These are phyloP conservation scores for Trichodelitschia bisporula DNA, from an alignment of 495 filamentous ascomycete genomes.

Conservation along the genomic window DNA sequence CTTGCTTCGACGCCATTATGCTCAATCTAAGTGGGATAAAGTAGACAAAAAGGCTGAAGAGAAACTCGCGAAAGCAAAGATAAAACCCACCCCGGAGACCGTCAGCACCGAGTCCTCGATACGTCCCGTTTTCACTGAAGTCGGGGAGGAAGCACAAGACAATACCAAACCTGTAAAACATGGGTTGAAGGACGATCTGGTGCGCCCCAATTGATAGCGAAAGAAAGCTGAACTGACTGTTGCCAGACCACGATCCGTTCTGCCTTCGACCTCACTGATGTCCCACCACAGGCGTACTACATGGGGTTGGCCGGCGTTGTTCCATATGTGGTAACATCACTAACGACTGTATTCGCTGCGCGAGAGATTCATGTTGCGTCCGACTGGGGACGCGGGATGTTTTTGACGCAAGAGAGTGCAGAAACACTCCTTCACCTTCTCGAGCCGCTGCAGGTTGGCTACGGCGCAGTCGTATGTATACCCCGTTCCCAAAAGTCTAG, in stretches of 20 bases:
- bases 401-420: conserved; percentile 49
- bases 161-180: conserved; percentile 2
- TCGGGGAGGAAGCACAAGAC: neutral
- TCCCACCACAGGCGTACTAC: conserved; percentile 57
- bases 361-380: conserved; percentile 22
- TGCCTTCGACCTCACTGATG: conserved; percentile 54
- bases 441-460: conserved; percentile 81
- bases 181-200: conserved; percentile 3
- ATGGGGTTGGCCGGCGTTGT: conserved; percentile 76
- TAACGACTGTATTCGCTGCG: conserved; percentile 66
- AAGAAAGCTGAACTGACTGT: neutral
- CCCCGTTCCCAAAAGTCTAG: neutral
- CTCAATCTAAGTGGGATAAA: no score
- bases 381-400: conserved; percentile 29
- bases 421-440: conserved; percentile 49
- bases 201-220: conserved; percentile 5
- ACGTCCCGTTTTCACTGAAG: conserved; percentile 21
- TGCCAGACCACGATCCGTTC: conserved; percentile 54
- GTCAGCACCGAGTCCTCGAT: conserved; percentile 32
- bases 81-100: conserved; percentile 28
- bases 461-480: conserved; percentile 64
- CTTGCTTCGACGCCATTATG: no score
- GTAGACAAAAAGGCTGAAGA: conserved; percentile 29
- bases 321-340: conserved; percentile 72
- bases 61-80: conserved; percentile 21